These are phyloP conservation scores for Dendrobium nobile DNA, from an alignment of 106 monocot genomes.

Conservation along the genomic window DNA sequence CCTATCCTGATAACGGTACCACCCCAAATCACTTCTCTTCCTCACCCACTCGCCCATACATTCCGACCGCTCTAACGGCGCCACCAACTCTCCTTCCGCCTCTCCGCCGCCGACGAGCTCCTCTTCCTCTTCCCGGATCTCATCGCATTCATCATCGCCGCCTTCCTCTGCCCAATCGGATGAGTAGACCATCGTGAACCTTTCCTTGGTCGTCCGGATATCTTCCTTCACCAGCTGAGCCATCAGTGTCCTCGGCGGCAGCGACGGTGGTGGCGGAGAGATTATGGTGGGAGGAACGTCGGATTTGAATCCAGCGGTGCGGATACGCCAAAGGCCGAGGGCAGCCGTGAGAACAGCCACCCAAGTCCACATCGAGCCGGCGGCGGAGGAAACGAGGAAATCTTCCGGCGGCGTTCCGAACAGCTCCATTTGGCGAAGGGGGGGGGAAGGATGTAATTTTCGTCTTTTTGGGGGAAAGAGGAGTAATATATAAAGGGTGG, in stretches of 20 bases:
- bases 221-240: not conserved
- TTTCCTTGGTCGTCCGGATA: conserved; percentile 13
- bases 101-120: not conserved
- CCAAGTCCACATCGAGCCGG: conserved; percentile 18
- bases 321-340: conserved; percentile 29
- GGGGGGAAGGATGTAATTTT: not conserved
- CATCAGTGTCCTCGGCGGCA: not conserved
- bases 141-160: not conserved
- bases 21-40: conserved; percentile 22
- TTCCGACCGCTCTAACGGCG: not conserved
- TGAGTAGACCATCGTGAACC: conserved; percentile 36
- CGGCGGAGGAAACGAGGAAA: conserved; percentile 13
- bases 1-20: conserved; percentile 50
- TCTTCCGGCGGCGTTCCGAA: conserved; percentile 9
- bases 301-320: conserved; percentile 1
- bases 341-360: conserved; percentile 24
- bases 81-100: not conserved
- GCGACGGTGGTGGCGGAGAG: not conserved
- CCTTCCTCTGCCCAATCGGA: not conserved
- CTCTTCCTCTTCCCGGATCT: not conserved
- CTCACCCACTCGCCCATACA: not conserved
- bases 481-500: not conserved
- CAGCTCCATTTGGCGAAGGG: conserved; percentile 12
- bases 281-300: not conserved
- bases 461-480: not conserved